phyloP scores from a whole-genome alignment of 352 stramenopile species.

The Pythium periplocum region DNA sequence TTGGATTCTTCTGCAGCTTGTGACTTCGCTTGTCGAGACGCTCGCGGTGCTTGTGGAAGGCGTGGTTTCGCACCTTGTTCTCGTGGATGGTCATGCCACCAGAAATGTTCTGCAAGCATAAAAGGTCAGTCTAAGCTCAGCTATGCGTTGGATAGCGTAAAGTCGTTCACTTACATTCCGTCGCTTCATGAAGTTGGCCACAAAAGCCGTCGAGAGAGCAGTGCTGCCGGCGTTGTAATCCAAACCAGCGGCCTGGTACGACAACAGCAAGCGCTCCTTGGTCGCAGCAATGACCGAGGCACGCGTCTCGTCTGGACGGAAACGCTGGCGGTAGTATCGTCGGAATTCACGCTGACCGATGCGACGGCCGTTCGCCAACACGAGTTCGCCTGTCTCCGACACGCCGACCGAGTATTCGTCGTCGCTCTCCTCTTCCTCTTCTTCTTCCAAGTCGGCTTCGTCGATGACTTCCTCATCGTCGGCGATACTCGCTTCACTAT shows the following conservation, averaged over 20 bases:
- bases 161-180: slow-evolving; percentile 44
- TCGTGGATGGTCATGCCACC: slow-evolving; percentile 71
- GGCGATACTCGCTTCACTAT: slow-evolving; percentile 73
- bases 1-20: slow-evolving; percentile 83
- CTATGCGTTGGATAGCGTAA: background rate
- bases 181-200: slow-evolving; percentile 76
- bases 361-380: slow-evolving; percentile 76
- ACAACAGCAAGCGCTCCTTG: slow-evolving; percentile 72
- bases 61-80: slow-evolving; percentile 57
- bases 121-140: no score
- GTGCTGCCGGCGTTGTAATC: slow-evolving; percentile 51
- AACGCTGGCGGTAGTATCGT: slow-evolving; percentile 89
- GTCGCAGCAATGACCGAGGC: slow-evolving; percentile 71
- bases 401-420: slow-evolving; percentile 59
- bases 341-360: slow-evolving; percentile 87
- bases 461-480: slow-evolving; percentile 72
- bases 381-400: slow-evolving; percentile 86
- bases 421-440: slow-evolving; percentile 42
- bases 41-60: slow-evolving; percentile 76
- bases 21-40: slow-evolving; percentile 77
- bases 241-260: slow-evolving; percentile 68
- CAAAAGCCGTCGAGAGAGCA: slow-evolving; percentile 71
- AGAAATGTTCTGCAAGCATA: slow-evolving; percentile 52
- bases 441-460: slow-evolving; percentile 38
- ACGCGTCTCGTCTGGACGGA: slow-evolving; percentile 71